These are phyloP conservation scores for Talaromyces sp. DNA, from an alignment of 2,329 filamentous ascomycete species.

Conservation along the genomic window DNA sequence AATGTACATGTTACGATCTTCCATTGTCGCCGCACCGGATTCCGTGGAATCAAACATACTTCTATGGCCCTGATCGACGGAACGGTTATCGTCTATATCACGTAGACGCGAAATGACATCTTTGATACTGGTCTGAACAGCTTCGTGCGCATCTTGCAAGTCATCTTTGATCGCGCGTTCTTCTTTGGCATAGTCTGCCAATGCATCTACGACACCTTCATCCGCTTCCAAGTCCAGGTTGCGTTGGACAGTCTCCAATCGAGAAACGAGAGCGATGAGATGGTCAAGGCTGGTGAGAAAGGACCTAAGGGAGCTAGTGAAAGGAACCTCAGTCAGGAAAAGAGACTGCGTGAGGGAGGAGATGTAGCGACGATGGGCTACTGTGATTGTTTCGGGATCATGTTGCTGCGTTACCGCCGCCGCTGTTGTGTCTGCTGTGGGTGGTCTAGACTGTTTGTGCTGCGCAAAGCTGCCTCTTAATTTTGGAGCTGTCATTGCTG, in stretches of 20 bases:
- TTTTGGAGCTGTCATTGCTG: conserved; percentile 15
- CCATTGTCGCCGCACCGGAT: conserved; percentile 19
- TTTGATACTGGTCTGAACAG: conserved; percentile 64
- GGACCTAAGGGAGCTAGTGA: conserved; percentile 36
- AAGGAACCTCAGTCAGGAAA: conserved; percentile 39
- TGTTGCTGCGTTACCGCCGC: conserved; percentile 43
- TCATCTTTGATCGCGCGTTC: conserved; percentile 63
- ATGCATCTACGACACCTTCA: conserved; percentile 72
- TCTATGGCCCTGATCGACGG: conserved; percentile 29
- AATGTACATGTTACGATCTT: conserved; percentile 50
- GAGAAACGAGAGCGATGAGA: conserved; percentile 69
- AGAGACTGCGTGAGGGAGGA: conserved; percentile 52
- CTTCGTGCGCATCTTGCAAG: conserved; percentile 58
- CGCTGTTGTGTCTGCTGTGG: conserved; percentile 7
- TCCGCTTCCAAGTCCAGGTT: conserved; percentile 76
- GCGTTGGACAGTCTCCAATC: conserved; percentile 70
- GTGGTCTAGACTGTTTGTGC: neutral
- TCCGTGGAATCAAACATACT: conserved; percentile 29
- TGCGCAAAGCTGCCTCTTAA: neutral
- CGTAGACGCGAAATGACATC: conserved; percentile 53
- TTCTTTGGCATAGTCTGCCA: conserved; percentile 66
- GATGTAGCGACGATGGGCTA: conserved; percentile 74
- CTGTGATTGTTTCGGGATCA: conserved; percentile 79
- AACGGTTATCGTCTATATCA: conserved; percentile 56
- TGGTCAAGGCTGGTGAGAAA: conserved; percentile 62